Evolutionary conservation across 2,329 filamentous ascomycete genomes (phyloP).

Genomic region (Neospermospora avenae): DNA sequence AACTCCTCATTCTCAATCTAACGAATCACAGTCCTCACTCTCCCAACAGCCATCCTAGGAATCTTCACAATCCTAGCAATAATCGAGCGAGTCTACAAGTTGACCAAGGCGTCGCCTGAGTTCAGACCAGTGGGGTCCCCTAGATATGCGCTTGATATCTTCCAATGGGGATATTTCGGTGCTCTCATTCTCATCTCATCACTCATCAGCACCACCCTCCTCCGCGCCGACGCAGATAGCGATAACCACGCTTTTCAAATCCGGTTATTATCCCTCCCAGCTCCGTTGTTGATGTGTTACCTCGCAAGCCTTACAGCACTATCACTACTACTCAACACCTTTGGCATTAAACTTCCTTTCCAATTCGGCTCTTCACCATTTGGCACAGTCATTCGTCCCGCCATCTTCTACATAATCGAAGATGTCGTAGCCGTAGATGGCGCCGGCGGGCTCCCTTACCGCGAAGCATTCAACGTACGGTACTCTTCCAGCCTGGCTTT

Average conservation of each 20-base stretch:
- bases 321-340: slow-evolving; percentile 17
- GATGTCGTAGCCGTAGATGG: slow-evolving; percentile 69
- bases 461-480: slow-evolving; percentile 40
- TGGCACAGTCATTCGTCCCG: slow-evolving; percentile 39
- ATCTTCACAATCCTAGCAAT: slow-evolving; percentile 24
- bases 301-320: slow-evolving; percentile 22
- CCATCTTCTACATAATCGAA: slow-evolving; percentile 63
- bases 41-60: slow-evolving; percentile 25
- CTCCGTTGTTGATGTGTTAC: slow-evolving; percentile 24
- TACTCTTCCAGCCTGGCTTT: slow-evolving; percentile 42
- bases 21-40: slow-evolving; percentile 21
- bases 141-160: slow-evolving; percentile 22
- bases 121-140: slow-evolving; percentile 18
- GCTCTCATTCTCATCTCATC: slow-evolving; percentile 24
- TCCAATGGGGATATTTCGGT: slow-evolving; percentile 28
- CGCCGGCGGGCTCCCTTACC: slow-evolving; percentile 49
- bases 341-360: slow-evolving; percentile 20
- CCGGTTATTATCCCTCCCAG: slow-evolving; percentile 18
- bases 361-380: slow-evolving; percentile 22
- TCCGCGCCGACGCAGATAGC: slow-evolving; percentile 19
- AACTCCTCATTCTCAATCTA: slow-evolving; percentile 5
- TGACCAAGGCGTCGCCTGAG: slow-evolving; percentile 15
- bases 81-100: slow-evolving; percentile 22
- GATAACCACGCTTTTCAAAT: slow-evolving; percentile 22
- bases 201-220: slow-evolving; percentile 21